Conservation (phyloP, 129 eudicot genomes). For the Flaveria brownii region DNA sequence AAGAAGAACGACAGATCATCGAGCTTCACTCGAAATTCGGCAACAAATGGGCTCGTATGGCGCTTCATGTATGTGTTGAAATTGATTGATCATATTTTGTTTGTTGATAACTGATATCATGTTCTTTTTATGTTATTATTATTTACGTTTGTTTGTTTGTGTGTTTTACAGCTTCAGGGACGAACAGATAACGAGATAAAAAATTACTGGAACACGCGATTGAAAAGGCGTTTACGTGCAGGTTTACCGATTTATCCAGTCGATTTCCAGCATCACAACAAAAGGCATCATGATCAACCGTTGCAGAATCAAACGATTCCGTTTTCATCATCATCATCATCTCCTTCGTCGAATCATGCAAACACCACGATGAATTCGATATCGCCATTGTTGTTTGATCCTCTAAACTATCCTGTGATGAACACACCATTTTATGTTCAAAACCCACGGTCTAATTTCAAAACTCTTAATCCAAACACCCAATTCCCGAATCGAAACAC, state of each 20-base stretch:
- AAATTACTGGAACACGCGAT: constrained; percentile 91
- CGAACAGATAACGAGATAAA: constrained; percentile 95
- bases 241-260: constrained; percentile 85
- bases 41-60: constrained; percentile 99
- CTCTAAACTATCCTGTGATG: constrained; percentile 23
- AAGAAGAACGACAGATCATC: constrained; percentile 71
- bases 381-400: constrained; percentile 33
- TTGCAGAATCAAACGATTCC: constrained; percentile 27
- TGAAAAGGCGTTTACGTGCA: constrained; percentile 71
- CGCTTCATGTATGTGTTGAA: constrained; percentile 64
- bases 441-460: constrained; percentile 37
- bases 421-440: constrained; percentile 29
- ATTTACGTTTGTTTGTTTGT: background rate
- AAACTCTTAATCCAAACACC: constrained; percentile 33
- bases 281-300: constrained; percentile 31
- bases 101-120: too few species aligned
- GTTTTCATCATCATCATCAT: constrained; percentile 30
- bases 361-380: constrained; percentile 25
- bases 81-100: background rate
- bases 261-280: constrained; percentile 37
- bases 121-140: too few species aligned
- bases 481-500: constrained; percentile 24
- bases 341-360: constrained; percentile 37
- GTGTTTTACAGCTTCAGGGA: constrained; percentile 68
- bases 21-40: constrained; percentile 87